Evolutionary conservation across 2,329 filamentous ascomycete genomes (phyloP), one percentile per base, ranked within the genome.

Genomic region (Tolypocladium album): DNA sequence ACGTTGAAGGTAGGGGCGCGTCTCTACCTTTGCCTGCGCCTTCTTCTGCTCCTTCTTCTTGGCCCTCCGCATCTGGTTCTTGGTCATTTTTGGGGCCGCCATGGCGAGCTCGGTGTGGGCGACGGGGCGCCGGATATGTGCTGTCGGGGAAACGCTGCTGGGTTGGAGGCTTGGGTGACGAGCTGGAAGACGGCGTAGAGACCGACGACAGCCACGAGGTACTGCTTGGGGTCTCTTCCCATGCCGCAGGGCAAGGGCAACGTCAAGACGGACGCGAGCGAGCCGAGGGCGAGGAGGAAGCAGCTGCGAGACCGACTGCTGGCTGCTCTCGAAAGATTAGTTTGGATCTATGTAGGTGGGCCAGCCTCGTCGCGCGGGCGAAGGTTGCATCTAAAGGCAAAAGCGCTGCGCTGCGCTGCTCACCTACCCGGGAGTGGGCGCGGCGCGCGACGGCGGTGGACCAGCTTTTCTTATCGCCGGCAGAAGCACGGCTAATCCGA

Each of bases 41-140:
- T 86, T 86, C 78, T 95, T 95, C 71, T 90, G 85, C 68, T 91
- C 89, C 86, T 96, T 97, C 84, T 94, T 96, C 80, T 93, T 92
- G 56, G 91, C 89, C 73, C 93, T 87, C 73, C 92, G 85, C 79
- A 92, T 88, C 76, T 96, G 91, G 76, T 97, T 97, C 80, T 97
- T 97, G 73, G 88, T 92, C 79, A 88, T 86, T 79, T 93, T 95
- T 66, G 81, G 75, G 65, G 79, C 74, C 69, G 83, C 84, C 85
- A 87, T 88, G 70, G 73, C 78, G 69, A 67, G 57, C 58, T 58
- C 17, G 65, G 61, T 61, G 50, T 61, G 59, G 64, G 66, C 65
- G 69, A 67, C 63, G 59, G 61, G 64, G 65, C 63, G 64, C 64
- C 61, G 67, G 63, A 61, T 60, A 64, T 65, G n/a, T 34, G 17